Evolutionary conservation across 1,139 yeast species (phyloP).

Genomic region (Arxiozyma slooffiae): DNA sequence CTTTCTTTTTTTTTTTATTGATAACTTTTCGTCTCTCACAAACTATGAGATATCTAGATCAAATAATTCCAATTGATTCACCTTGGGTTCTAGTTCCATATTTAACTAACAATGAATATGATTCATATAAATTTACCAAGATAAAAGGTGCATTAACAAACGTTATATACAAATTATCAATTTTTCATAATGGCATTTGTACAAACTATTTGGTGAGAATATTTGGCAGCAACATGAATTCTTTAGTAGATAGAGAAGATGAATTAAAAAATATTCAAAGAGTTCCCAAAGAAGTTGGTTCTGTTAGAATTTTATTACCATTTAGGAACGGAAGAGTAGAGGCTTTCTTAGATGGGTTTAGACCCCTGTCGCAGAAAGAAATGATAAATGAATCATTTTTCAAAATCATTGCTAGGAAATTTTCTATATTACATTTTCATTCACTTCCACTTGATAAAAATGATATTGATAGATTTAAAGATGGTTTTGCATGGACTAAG

Average conservation of each 20-base stretch:
- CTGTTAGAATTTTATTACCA: constrained; percentile 61
- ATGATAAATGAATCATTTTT: constrained; percentile 46
- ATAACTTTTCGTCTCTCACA: not conserved
- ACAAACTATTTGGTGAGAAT: constrained; percentile 52
- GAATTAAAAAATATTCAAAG: too few species aligned
- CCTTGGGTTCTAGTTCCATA: constrained; percentile 38
- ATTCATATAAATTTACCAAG: constrained; percentile 5
- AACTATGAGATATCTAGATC: constrained; percentile 3
- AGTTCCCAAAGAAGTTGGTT: constrained; percentile 53
- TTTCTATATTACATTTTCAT: constrained; percentile 74
- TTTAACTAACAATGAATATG: constrained; percentile 25
- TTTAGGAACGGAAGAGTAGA: constrained; percentile 86
- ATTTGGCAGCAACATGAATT: constrained; percentile 77
- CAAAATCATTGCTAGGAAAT: too few species aligned
- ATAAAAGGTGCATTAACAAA: constrained; percentile 81
- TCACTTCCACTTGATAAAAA: constrained; percentile 38
- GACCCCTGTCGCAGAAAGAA: too few species aligned
- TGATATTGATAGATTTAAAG: constrained; percentile 19
- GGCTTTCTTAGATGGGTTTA: constrained; percentile 63
- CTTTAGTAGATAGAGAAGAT: constrained; percentile 70
- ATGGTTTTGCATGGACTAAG: constrained; percentile 62
- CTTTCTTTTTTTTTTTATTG: too few species aligned
- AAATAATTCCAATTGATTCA: constrained; percentile 7
- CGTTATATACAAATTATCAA: constrained; percentile 64
- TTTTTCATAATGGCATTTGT: too few species aligned